These are phyloP conservation scores for Secale cereale DNA, from an alignment of 176 grass and related monocot species.

Conservation along the genomic window DNA sequence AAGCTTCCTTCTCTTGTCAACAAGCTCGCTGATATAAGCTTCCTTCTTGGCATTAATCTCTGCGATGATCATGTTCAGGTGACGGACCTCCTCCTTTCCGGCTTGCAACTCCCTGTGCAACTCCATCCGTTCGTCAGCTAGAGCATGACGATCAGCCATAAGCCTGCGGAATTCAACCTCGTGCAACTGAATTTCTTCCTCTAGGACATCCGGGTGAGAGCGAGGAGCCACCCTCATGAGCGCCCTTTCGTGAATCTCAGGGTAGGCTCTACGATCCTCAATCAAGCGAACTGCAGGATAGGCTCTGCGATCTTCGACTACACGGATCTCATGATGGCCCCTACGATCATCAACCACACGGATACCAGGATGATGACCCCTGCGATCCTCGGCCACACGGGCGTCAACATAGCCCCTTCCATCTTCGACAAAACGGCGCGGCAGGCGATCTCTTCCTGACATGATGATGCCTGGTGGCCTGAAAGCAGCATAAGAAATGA, in stretches of 20 bases:
- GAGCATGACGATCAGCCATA: constrained; percentile 45
- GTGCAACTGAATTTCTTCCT: constrained; percentile 54
- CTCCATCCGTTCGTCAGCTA: constrained; percentile 43
- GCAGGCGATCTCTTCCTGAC: constrained; percentile 51
- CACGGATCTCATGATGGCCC: background rate
- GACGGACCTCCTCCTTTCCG: constrained; percentile 47
- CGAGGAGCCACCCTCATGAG: constrained; percentile 34
- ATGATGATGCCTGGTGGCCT: constrained; percentile 40
- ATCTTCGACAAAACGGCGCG: constrained; percentile 33
- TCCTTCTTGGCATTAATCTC: constrained; percentile 59
- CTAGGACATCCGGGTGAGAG: constrained; percentile 37
- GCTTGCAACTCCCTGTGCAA: constrained; percentile 45
- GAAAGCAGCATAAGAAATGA: constrained; percentile 23
- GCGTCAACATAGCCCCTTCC: constrained; percentile 9
- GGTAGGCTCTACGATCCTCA: constrained; percentile 41
- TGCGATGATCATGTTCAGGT: constrained; percentile 52
- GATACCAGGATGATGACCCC: background rate
- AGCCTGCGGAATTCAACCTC: constrained; percentile 49
- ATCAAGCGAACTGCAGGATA: background rate
- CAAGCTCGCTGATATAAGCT: constrained; percentile 45
- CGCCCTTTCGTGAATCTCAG: constrained; percentile 32
- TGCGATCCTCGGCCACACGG: constrained; percentile 16
- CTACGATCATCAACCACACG: constrained; percentile 30
- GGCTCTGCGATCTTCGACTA: constrained; percentile 18
- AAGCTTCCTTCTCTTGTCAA: constrained; percentile 67